Base-by-base conservation (phyloP, 179 eudicot genomes). In the Beta corolliflora region DNA sequence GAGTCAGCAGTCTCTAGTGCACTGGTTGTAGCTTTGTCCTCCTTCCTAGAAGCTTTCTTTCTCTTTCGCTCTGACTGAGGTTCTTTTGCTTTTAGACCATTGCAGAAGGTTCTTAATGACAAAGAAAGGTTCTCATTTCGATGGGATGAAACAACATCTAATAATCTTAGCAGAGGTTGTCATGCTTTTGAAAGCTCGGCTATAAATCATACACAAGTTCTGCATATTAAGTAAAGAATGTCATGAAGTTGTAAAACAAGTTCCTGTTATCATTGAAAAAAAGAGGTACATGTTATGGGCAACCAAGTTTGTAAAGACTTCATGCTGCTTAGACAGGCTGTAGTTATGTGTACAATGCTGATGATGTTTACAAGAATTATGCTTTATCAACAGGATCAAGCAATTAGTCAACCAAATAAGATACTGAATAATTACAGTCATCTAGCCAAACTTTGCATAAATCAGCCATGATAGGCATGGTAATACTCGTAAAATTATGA, bases 81-180 rank as follows among this genome's bases (percentile, higher is more conserved):
- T 73, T 94, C 98, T 82, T 93, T 93, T 65, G 92, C 91, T 89
- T 94, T 94, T 77, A 94, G 85, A 75, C 89, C 90, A 76, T 92
- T 86, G 84, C 87, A 60, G 84, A 91, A 88, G 84, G 89, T 78
- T 81, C 95, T 89, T 85, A 92, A 83, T 48, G 88, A 89, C 66
- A 81, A 73, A 73, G 91, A 80, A 58, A 94, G 85, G 80, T 89
- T 88, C 79, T 91, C 92, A 83, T 94, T 94, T 70, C 95, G 91
- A 84, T 94, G 98, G 75, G 93, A 95, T 92, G 91, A 77, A 91
- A 89, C 29, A 73, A 48, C 46, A 75, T 71, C 75, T 46, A 44
- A 31, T 21, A 80, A 36, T 29, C n/a, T 61, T 66, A 25, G 29
- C 29, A 55, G 25, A 70, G 16, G 69, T 46, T 82, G 77, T 71